Conservation (phyloP, 129 eudicot species). For the Artemisia argyi region DNA sequence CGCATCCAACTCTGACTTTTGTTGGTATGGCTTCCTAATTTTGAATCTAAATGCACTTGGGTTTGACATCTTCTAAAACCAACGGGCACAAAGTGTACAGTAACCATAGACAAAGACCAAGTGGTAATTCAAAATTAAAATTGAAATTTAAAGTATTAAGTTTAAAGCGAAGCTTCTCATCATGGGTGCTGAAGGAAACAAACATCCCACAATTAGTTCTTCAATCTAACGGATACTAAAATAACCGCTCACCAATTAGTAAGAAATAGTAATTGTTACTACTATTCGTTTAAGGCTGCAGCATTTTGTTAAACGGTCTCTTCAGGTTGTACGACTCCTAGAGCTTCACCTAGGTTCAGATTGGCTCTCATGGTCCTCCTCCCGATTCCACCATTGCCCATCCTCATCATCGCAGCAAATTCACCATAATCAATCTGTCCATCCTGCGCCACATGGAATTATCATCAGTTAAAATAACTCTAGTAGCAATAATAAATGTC, state of each 20-base stretch:
- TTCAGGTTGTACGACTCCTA: slow-evolving; percentile 36
- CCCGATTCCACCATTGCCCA: slow-evolving; percentile 77
- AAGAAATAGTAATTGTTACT: slow-evolving; percentile 12
- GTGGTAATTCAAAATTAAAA: slow-evolving; percentile 26
- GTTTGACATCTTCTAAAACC: neutral
- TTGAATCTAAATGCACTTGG: neutral
- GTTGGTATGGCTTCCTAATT: neutral
- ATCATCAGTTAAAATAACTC: neutral
- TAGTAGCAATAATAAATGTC: neutral
- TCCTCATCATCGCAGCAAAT: slow-evolving; percentile 97
- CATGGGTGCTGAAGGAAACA: slow-evolving; percentile 17
- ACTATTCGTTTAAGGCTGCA: neutral
- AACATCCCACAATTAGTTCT: slow-evolving; percentile 24
- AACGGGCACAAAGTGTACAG: neutral
- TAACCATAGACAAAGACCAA: slow-evolving; percentile 17
- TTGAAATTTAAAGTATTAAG: slow-evolving; percentile 20
- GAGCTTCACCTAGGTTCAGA: slow-evolving; percentile 67
- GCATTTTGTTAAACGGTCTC: slow-evolving; percentile 16
- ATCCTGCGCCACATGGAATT: slow-evolving; percentile 50
- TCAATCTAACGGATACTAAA: slow-evolving; percentile 23
- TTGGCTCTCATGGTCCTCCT: slow-evolving; percentile 78
- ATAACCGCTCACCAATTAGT: slow-evolving; percentile 9
- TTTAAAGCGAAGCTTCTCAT: slow-evolving; percentile 7
- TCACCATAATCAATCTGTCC: slow-evolving; percentile 96
- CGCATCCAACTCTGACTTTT: neutral